Percentiles rank a stretch among this genome's conserved stretches.
Conservation (phyloP, 179 eudicot species). For the Silene vulgaris region DNA sequence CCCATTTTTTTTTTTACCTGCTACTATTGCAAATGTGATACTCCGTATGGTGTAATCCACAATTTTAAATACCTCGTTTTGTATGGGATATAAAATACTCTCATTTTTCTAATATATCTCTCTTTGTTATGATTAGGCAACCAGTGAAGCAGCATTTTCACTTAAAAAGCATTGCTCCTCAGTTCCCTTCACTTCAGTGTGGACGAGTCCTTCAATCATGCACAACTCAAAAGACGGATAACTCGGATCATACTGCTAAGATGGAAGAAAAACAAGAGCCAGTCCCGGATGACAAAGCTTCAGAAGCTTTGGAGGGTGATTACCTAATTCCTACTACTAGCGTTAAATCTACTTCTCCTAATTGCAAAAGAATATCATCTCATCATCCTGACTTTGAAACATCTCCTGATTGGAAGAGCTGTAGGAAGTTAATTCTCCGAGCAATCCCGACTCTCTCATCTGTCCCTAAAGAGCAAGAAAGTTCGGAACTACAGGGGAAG, state of each 20-base stretch:
- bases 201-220: constrained; percentile 25
- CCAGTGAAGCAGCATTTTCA: constrained; percentile 28
- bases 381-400: constrained; percentile 26
- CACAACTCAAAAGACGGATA: constrained; percentile 21
- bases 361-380: constrained; percentile 46
- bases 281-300: constrained; percentile 31
- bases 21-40: too few species aligned
- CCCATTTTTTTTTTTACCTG: too few species aligned
- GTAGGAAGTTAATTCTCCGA: constrained; percentile 56
- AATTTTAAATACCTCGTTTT: too few species aligned
- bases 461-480: constrained; percentile 16
- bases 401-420: constrained; percentile 38
- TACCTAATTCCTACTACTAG: constrained; percentile 21
- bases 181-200: constrained; percentile 9
- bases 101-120: too few species aligned
- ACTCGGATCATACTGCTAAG: constrained; percentile 8
- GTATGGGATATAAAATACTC: too few species aligned
- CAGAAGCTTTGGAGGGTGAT: constrained; percentile 23
- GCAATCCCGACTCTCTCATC: constrained; percentile 39
- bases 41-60: not conserved
- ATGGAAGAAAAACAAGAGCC: constrained; percentile 20
- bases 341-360: constrained; percentile 44
- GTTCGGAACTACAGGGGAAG: constrained; percentile 13
- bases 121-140: constrained; percentile 18
- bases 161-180: constrained; percentile 17